Evolutionary conservation across 164 flowering plant species (phyloP).

Genomic region (Macadamia integrifolia): DNA sequence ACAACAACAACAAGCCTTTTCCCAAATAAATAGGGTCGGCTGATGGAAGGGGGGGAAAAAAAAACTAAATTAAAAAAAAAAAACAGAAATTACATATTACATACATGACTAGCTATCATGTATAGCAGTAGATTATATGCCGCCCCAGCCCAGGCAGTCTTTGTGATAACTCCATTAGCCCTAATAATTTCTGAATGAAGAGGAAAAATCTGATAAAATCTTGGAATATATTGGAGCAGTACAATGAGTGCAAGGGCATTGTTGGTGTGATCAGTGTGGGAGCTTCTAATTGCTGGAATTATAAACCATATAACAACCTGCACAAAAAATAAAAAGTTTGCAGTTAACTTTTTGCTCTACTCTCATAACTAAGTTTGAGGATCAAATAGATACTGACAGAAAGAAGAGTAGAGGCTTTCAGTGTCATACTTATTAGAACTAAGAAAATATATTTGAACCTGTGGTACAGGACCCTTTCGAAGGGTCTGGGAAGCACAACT

Average conservation of each 20-base stretch:
- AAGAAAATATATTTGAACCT: too few species aligned
- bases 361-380: background rate
- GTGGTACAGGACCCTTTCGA: too few species aligned
- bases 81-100: constrained; percentile 41
- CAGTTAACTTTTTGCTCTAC: background rate
- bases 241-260: constrained; percentile 82
- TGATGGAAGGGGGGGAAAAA: too few species aligned
- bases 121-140: constrained; percentile 91
- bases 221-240: constrained; percentile 77
- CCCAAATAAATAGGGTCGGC: too few species aligned
- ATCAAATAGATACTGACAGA: background rate
- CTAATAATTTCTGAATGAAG: constrained; percentile 82
- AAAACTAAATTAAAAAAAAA: background rate
- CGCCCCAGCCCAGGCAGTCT: constrained; percentile 99
- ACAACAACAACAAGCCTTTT: too few species aligned
- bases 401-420: background rate
- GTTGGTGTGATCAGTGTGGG: constrained; percentile 52
- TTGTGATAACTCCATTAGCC: constrained; percentile 88
- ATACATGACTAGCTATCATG: constrained; percentile 96
- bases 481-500: too few species aligned
- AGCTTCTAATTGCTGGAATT: constrained; percentile 64
- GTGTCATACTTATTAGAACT: too few species aligned
- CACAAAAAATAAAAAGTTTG: constrained; percentile 12
- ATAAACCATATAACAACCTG: constrained; percentile 91
- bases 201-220: constrained; percentile 89